Conservation (phyloP, 2,329 filamentous ascomycete species). For the Penicillium sp. region DNA sequence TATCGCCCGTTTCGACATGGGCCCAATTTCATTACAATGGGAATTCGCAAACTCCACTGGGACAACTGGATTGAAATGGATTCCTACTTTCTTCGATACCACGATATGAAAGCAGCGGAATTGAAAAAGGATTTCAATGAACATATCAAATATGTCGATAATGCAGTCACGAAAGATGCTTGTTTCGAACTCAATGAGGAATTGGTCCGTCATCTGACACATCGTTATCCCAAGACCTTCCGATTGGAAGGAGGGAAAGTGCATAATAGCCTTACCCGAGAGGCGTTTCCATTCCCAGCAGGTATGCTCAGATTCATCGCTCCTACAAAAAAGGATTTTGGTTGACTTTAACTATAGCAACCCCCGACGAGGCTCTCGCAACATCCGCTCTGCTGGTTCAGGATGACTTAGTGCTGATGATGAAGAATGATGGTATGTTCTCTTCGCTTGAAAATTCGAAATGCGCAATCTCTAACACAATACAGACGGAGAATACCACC, state of each 20-base stretch:
- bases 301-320: background rate
- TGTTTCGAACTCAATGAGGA: constrained; percentile 9
- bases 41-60: constrained; percentile 17
- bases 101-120: too few species aligned
- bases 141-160: constrained; percentile 16
- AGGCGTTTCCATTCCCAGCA: background rate
- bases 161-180: constrained; percentile 11
- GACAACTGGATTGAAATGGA: constrained; percentile 20
- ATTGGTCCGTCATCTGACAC: constrained; percentile 8
- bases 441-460: background rate
- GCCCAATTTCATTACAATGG: constrained; percentile 16
- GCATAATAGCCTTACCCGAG: background rate
- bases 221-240: constrained; percentile 10
- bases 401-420: constrained; percentile 1
- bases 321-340: background rate
- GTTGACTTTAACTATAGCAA: background rate
- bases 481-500: too few species aligned
- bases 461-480: too few species aligned
- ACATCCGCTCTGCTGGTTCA: background rate
- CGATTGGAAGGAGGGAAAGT: constrained; percentile 5
- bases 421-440: background rate
- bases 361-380: background rate
- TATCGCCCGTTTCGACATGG: constrained; percentile 17
- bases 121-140: constrained; percentile 13
- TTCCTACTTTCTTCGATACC: constrained; percentile 15